These are phyloP conservation scores for Penicillium angulare DNA, from an alignment of 495 filamentous ascomycete species.

Conservation along the genomic window DNA sequence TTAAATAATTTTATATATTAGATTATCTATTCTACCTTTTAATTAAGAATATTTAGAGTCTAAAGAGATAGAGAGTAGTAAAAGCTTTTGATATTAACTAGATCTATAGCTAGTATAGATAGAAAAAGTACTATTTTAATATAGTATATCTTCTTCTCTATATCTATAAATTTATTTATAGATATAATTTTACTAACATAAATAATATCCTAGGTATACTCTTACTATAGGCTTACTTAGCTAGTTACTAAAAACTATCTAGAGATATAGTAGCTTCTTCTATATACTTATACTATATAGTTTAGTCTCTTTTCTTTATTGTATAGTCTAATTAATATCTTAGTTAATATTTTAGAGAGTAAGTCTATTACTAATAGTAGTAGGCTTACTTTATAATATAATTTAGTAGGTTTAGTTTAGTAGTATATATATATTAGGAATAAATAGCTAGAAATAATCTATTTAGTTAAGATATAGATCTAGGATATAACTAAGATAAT, in stretches of 20 bases:
- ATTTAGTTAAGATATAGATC: too few species aligned
- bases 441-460: too few species aligned
- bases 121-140: not conserved
- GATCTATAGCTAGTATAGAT: not conserved
- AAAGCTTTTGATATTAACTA: too few species aligned
- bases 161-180: too few species aligned
- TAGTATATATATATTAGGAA: not conserved
- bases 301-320: not conserved
- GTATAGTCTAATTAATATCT: not conserved
- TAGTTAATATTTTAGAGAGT: not conserved
- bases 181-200: too few species aligned
- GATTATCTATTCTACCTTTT: too few species aligned
- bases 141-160: not conserved
- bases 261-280: not conserved
- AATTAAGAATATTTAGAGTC: too few species aligned
- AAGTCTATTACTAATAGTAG: not conserved
- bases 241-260: not conserved
- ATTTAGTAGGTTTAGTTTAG: not conserved
- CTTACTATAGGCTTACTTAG: too few species aligned
- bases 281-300: not conserved
- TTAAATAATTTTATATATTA: too few species aligned
- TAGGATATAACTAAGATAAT: not conserved
- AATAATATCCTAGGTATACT: too few species aligned
- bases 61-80: too few species aligned
- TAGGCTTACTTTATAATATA: too few species aligned